These are phyloP conservation scores for Umbelopsis sp. DNA, from an alignment of 192 early-diverging fungal species.

Conservation along the genomic window DNA sequence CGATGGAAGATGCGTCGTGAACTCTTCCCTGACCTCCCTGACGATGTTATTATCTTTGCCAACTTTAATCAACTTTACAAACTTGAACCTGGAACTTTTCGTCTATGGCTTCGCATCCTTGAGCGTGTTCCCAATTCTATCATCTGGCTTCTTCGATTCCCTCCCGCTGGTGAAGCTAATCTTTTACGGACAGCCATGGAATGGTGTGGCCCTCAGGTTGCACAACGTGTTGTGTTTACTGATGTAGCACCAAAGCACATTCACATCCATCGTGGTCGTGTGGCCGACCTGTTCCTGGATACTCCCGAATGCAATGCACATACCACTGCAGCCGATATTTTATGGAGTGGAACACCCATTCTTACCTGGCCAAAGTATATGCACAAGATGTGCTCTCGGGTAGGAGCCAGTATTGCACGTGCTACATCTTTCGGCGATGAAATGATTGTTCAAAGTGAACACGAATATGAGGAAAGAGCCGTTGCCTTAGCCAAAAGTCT, in stretches of 20 bases:
- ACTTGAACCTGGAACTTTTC: constrained; percentile 86
- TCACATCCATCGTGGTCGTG: constrained; percentile 89
- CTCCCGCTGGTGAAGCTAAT: constrained; percentile 82
- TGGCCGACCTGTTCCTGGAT: constrained; percentile 91
- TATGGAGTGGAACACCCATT: constrained; percentile 94
- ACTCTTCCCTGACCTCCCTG: constrained; percentile 79
- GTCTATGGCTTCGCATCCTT: constrained; percentile 83
- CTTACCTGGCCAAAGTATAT: constrained; percentile 85
- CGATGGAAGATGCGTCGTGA: constrained; percentile 85
- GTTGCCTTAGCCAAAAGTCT: constrained; percentile 59
- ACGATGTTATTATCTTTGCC: constrained; percentile 90
- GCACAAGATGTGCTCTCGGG: constrained; percentile 91
- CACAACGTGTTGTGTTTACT: constrained; percentile 82
- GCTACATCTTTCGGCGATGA: constrained; percentile 74
- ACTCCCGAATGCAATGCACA: constrained; percentile 97
- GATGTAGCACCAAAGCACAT: constrained; percentile 83
- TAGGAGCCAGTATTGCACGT: constrained; percentile 82
- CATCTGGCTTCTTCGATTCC: constrained; percentile 91
- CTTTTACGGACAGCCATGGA: constrained; percentile 68
- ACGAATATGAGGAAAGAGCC: constrained; percentile 68
- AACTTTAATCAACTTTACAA: constrained; percentile 98
- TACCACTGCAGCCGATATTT: constrained; percentile 92
- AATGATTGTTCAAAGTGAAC: constrained; percentile 66
- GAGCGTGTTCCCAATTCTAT: constrained; percentile 79
- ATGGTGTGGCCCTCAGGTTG: constrained; percentile 77